Percentiles rank a stretch among this genome's conserved stretches.
These are phyloP conservation scores for Arthrinium phaeospermum DNA, from an alignment of 2,329 filamentous ascomycete species.

Conservation along the genomic window DNA sequence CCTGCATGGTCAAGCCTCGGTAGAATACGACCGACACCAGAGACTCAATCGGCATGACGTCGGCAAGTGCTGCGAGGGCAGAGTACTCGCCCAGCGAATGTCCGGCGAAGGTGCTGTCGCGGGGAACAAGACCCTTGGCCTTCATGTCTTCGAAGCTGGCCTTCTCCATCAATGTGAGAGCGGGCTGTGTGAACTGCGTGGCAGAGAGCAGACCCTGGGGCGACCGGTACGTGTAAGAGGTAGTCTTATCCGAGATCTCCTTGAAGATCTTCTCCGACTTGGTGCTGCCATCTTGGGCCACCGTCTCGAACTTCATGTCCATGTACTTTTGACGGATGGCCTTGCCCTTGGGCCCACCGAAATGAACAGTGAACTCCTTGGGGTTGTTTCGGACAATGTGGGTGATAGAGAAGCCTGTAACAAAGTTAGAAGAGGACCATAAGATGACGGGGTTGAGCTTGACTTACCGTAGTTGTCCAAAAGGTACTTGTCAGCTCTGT, in stretches of 20 bases:
- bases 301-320: slow-evolving; percentile 99
- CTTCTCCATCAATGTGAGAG: slow-evolving; percentile 98
- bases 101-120: slow-evolving; percentile 96
- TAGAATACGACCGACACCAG: slow-evolving; percentile 99
- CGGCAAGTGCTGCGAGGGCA: slow-evolving; percentile 90
- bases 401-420: slow-evolving; percentile 86
- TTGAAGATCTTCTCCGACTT: slow-evolving; percentile 99
- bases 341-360: slow-evolving; percentile 95
- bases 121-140: slow-evolving; percentile 91
- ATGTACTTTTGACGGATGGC: slow-evolving; percentile 99
- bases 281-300: slow-evolving; percentile 86
- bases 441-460: neutral
- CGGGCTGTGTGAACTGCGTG: slow-evolving; percentile 98
- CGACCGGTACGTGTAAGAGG: slow-evolving; percentile 96
- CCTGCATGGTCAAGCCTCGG: slow-evolving; percentile 98
- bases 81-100: slow-evolving; percentile 99
- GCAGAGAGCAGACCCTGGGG: slow-evolving; percentile 94
- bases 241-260: slow-evolving; percentile 89
- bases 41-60: slow-evolving; percentile 99
- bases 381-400: slow-evolving; percentile 99
- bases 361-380: slow-evolving; percentile 97
- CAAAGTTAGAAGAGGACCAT: slow-evolving; percentile 21
- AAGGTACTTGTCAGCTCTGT: slow-evolving; percentile 95
- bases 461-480: slow-evolving; percentile 93
- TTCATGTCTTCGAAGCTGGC: slow-evolving; percentile 99